These are phyloP conservation scores for Kodamaea lidongshanica DNA, from an alignment of 805 yeast species.

Conservation along the genomic window DNA sequence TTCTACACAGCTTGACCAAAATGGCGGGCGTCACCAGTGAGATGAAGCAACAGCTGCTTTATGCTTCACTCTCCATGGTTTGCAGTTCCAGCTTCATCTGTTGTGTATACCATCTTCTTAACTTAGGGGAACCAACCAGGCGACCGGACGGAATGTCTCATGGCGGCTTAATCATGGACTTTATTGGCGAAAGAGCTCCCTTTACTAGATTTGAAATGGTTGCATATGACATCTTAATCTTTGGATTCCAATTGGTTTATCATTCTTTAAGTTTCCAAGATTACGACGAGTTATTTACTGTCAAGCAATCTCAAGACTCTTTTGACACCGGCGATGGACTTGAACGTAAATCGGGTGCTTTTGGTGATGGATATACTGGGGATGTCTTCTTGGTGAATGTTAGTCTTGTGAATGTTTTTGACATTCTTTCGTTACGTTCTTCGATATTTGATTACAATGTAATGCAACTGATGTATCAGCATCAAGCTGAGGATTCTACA, in stretches of 20 bases:
- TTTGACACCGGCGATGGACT: slow-evolving; percentile 5
- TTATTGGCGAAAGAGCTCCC: slow-evolving; percentile 35
- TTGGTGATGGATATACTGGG: slow-evolving; percentile 36
- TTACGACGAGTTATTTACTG: too few relatives aligned
- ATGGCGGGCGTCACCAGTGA: slow-evolving; percentile 9
- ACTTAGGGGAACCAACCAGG: slow-evolving; percentile 14
- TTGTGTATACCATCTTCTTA: slow-evolving; percentile 22
- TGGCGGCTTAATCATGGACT: slow-evolving; percentile 32
- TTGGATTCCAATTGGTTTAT: slow-evolving; percentile 24
- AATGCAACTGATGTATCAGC: background rate
- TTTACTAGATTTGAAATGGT: slow-evolving; percentile 20
- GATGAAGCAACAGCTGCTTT: slow-evolving; percentile 17
- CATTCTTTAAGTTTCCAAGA: too few relatives aligned
- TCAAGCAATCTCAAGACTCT: background rate
- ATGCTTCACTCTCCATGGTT: slow-evolving; percentile 14
- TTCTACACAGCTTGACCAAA: too few relatives aligned
- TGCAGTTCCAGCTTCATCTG: too few relatives aligned
- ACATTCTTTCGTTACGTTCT: too few relatives aligned
- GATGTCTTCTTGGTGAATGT: slow-evolving; percentile 27
- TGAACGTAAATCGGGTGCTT: slow-evolving; percentile 5
- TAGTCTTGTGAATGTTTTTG: too few relatives aligned
- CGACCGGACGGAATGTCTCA: slow-evolving; percentile 18
- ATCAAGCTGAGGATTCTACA: background rate
- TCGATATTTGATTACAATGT: too few relatives aligned
- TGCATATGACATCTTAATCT: slow-evolving; percentile 20